Conservation (phyloP, 352 stramenopile genomes). For the Globisporangium cederbergense region DNA sequence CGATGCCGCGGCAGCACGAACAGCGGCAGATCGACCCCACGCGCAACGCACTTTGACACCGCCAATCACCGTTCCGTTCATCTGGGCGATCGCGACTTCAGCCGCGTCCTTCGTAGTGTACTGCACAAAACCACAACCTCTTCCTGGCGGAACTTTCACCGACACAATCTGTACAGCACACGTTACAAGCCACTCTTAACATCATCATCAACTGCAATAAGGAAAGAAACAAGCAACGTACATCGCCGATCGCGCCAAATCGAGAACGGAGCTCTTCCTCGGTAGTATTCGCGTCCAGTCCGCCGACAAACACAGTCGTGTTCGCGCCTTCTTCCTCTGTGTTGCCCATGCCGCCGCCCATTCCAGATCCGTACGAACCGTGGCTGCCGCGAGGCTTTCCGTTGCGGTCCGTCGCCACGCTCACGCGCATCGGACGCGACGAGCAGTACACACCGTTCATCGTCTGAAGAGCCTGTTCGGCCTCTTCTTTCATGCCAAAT, state of each 20-base stretch:
- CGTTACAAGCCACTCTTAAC: neutral
- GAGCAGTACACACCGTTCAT: conserved; percentile 91
- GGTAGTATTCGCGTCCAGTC: conserved; percentile 73
- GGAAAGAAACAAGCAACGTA: conserved; percentile 24
- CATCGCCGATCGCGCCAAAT: conserved; percentile 77
- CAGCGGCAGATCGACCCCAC: conserved; percentile 82
- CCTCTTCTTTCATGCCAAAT: conserved; percentile 86
- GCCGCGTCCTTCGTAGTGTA: conserved; percentile 81
- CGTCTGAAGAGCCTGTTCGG: conserved; percentile 81
- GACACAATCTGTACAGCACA: conserved; percentile 48
- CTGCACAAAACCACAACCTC: conserved; percentile 90
- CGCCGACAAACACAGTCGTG: conserved; percentile 91
- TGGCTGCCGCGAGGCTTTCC: conserved; percentile 29
- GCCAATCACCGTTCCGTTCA: conserved; percentile 83
- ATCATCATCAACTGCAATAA: neutral
- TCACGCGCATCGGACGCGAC: conserved; percentile 86
- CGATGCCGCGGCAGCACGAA: conserved; percentile 27
- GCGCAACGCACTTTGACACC: conserved; percentile 84
- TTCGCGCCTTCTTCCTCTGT: conserved; percentile 69
- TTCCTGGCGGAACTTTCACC: conserved; percentile 84
- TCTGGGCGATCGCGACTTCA: conserved; percentile 84
- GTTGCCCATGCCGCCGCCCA: conserved; percentile 11
- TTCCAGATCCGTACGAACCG: conserved; percentile 19
- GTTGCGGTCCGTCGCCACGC: conserved; percentile 84
- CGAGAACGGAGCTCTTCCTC: conserved; percentile 83